Percentiles rank a stretch among this genome's conserved stretches.
Evolutionary conservation across 1,139 yeast genomes (phyloP).

Genomic region (Zhuliangozyma blackwelliae): DNA sequence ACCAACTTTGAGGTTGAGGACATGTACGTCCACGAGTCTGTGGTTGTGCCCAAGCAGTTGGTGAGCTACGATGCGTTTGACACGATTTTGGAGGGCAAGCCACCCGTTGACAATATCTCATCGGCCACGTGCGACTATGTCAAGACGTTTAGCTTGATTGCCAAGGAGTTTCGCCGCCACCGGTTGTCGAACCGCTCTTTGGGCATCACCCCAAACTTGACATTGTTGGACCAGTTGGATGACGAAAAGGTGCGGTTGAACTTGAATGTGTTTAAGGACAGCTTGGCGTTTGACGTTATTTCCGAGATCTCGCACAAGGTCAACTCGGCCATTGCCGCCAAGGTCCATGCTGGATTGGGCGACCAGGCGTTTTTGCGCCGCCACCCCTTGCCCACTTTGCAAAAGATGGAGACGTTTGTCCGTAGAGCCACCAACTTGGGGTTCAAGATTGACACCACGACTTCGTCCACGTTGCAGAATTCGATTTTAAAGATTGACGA

Average conservation of each 20-base stretch:
- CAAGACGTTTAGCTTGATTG: slow-evolving; percentile 59
- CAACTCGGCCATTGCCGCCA: slow-evolving; percentile 82
- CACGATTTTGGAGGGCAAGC: slow-evolving; percentile 34
- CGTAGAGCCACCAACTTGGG: slow-evolving; percentile 66
- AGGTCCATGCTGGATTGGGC: slow-evolving; percentile 70
- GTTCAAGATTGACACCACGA: slow-evolving; percentile 66
- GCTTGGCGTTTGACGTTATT: slow-evolving; percentile 55
- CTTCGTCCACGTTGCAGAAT: slow-evolving; percentile 67
- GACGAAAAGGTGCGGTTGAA: slow-evolving; percentile 75
- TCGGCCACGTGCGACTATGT: slow-evolving; percentile 67
- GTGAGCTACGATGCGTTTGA: slow-evolving; percentile 54
- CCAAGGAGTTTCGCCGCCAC: slow-evolving; percentile 70
- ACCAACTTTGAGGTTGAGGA: slow-evolving; percentile 69
- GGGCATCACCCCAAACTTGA: slow-evolving; percentile 52
- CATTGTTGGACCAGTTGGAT: slow-evolving; percentile 76
- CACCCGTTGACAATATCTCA: slow-evolving; percentile 29
- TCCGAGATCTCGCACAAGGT: slow-evolving; percentile 79
- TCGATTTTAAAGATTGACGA: slow-evolving; percentile 67
- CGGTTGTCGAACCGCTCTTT: slow-evolving; percentile 53
- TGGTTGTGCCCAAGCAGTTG: slow-evolving; percentile 57
- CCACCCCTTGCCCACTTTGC: slow-evolving; percentile 79
- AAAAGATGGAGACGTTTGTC: slow-evolving; percentile 76
- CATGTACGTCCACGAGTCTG: slow-evolving; percentile 73
- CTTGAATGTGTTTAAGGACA: slow-evolving; percentile 68
- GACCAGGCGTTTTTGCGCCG: slow-evolving; percentile 82